These are phyloP conservation scores for Cordyceps cateniannulata DNA, from an alignment of 2,329 filamentous ascomycete genomes.

Conservation along the genomic window DNA sequence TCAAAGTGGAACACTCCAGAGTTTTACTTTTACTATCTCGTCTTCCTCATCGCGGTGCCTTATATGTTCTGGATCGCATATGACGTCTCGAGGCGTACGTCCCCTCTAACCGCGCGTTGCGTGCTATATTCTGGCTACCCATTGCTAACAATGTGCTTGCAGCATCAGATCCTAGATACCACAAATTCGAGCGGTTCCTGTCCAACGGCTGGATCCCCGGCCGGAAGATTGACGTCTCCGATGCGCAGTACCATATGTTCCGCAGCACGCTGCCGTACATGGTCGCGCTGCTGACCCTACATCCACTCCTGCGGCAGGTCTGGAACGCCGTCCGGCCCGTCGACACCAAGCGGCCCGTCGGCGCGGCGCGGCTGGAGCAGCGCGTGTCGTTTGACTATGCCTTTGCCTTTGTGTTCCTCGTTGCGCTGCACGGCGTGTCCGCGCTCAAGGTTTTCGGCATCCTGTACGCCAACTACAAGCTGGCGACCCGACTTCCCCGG, in stretches of 20 bases:
- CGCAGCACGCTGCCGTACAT: slow-evolving; percentile 82
- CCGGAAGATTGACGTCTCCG: slow-evolving; percentile 86
- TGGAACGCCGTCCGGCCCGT: slow-evolving; percentile 55
- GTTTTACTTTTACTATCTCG: slow-evolving; percentile 72
- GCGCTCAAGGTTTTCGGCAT: slow-evolving; percentile 76
- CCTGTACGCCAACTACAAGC: slow-evolving; percentile 71
- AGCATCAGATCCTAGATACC: slow-evolving; percentile 79
- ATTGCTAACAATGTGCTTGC: slow-evolving; percentile 5
- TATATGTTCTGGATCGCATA: slow-evolving; percentile 90
- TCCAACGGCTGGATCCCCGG: slow-evolving; percentile 86
- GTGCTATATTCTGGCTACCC: too few relatives aligned
- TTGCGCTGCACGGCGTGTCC: slow-evolving; percentile 78
- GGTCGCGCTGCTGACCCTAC: slow-evolving; percentile 63
- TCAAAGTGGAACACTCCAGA: slow-evolving; percentile 83
- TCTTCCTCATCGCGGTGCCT: slow-evolving; percentile 62
- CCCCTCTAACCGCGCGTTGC: background rate
- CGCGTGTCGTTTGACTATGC: slow-evolving; percentile 74
- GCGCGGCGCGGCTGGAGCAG: slow-evolving; percentile 55
- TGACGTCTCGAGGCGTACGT: slow-evolving; percentile 73
- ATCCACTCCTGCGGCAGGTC: slow-evolving; percentile 68
- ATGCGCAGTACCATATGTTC: slow-evolving; percentile 80
- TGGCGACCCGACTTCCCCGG: slow-evolving; percentile 67
- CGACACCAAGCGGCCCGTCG: slow-evolving; percentile 30
- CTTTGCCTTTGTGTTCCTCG: slow-evolving; percentile 75
- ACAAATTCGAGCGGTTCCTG: slow-evolving; percentile 64